Evolutionary conservation across 2,329 filamentous ascomycete genomes (phyloP).

Genomic region (Pseudocercospora macadamiae): DNA sequence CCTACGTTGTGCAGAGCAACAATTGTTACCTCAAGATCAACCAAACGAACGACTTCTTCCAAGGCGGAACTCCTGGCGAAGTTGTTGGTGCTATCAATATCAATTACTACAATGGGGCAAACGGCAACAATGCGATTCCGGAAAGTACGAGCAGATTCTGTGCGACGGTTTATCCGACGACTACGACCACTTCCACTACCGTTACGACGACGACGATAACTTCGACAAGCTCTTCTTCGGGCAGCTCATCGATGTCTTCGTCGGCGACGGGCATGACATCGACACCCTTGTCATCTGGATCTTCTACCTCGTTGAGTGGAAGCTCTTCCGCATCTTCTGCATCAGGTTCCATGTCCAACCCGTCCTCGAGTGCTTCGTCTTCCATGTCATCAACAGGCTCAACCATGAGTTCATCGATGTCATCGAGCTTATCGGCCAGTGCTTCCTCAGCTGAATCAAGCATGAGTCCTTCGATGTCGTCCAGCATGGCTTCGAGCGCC

Average conservation of each 20-base stretch:
- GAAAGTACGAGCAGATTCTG: neutral
- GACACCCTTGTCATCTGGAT: no score
- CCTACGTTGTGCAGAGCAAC: neutral
- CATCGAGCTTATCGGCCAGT: neutral
- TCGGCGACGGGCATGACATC: neutral
- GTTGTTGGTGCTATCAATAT: conserved; percentile 7
- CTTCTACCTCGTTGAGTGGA: neutral
- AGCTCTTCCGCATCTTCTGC: neutral
- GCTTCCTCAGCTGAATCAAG: neutral
- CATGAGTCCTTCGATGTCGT: neutral
- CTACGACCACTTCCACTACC: neutral
- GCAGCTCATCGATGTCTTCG: neutral
- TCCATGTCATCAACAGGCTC: neutral
- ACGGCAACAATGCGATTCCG: neutral
- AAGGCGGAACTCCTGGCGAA: neutral
- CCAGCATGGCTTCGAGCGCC: neutral
- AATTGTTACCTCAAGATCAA: conserved; percentile 10
- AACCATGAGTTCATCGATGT: neutral
- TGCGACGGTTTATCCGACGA: neutral
- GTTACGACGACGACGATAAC: neutral
- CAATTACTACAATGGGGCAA: conserved; percentile 7
- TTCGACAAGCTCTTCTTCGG: neutral
- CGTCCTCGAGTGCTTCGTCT: neutral
- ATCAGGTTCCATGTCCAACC: neutral
- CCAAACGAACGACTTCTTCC: conserved; percentile 1